Evolutionary conservation across 1,284 basidiomycete species (phyloP), one percentile per base, ranked within the genome.

Genomic region (Rhodotorula sp.): DNA sequence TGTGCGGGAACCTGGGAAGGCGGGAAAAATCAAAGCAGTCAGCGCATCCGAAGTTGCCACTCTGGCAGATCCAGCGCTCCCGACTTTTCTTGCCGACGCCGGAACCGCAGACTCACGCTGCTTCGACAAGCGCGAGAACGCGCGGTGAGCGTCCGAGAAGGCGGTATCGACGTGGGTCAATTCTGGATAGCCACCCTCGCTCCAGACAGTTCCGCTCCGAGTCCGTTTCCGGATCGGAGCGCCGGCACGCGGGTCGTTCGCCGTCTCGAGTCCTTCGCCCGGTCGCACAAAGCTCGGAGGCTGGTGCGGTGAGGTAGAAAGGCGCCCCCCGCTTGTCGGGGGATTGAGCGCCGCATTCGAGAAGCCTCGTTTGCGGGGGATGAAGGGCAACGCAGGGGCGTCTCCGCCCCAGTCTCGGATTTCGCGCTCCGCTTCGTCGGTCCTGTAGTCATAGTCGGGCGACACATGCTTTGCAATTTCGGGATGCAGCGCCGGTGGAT

Each of bases 401-500:
- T 65, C 64, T 26, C 64, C 64, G n/a, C 64, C 64, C 20, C 22
- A 65, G 49, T 65, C 57, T 20, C 64, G 57, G 48, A 65, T 59
- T 22, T 65, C 64, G 30, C 49, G 64, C 55, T 65, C 48, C 1
- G 49, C 64, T 37, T 58, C 29, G 22, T 58, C 56, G 48, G 45
- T 48, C 14, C 45, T 64, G 37, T 30, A 58, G 37, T 51, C 48
- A 33, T 54, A n/a, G 6, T 54, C 53, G 53, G 53, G 8, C 15
- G 53, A n/a, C 29, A 6, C 2, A 26, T 54, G 26, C 26, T 54
- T 54, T 4, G 53, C 18, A 10, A 29, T 54, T 14, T 54, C n/a
- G 17, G 53, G 53, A 26, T 54, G 53, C 53, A 54, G 18, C 26
- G 53, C 53, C 26, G 53, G 53, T n/a, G 26, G 53, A 42, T 42